Evolutionary conservation across 2,329 filamentous ascomycete species (phyloP).

Genomic region (Trichoderma hamatum): DNA sequence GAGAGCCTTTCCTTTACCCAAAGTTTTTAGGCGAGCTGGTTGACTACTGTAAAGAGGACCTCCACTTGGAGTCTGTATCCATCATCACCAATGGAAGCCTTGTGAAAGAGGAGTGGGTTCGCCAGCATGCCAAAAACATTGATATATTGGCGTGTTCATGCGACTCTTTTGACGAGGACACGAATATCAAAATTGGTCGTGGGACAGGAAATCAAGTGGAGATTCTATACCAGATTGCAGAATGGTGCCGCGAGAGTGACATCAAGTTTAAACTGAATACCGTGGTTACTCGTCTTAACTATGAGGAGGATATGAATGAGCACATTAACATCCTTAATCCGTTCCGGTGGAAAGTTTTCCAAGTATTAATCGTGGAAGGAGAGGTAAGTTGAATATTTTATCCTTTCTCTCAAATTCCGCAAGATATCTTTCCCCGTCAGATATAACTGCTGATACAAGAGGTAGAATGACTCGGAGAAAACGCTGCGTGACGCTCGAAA

Average conservation of each 20-base stretch:
- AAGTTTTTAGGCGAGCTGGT: constrained; percentile 47
- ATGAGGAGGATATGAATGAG: constrained; percentile 52
- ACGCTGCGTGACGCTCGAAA: constrained; percentile 46
- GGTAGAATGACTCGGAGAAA: constrained; percentile 50
- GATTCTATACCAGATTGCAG: constrained; percentile 47
- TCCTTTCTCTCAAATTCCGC: neutral
- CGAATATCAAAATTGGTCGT: constrained; percentile 56
- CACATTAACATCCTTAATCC: constrained; percentile 46
- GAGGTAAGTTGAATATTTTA: constrained; percentile 31
- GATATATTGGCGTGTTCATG: constrained; percentile 60
- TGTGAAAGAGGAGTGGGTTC: constrained; percentile 49
- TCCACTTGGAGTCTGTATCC: constrained; percentile 53
- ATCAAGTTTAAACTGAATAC: constrained; percentile 63
- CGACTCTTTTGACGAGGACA: constrained; percentile 55
- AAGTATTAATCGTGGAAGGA: constrained; percentile 54
- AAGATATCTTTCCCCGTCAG: neutral
- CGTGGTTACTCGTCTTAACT: constrained; percentile 54
- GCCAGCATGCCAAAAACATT: constrained; percentile 46
- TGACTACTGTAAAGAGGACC: constrained; percentile 51
- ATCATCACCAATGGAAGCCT: constrained; percentile 59
- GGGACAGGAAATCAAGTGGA: constrained; percentile 51
- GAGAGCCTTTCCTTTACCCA: constrained; percentile 57
- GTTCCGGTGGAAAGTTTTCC: constrained; percentile 60
- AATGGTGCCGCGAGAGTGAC: constrained; percentile 50
- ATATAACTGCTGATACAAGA: neutral